Evolutionary conservation across 164 flowering plant species (phyloP).

Genomic region (Dillenia turbinata): DNA sequence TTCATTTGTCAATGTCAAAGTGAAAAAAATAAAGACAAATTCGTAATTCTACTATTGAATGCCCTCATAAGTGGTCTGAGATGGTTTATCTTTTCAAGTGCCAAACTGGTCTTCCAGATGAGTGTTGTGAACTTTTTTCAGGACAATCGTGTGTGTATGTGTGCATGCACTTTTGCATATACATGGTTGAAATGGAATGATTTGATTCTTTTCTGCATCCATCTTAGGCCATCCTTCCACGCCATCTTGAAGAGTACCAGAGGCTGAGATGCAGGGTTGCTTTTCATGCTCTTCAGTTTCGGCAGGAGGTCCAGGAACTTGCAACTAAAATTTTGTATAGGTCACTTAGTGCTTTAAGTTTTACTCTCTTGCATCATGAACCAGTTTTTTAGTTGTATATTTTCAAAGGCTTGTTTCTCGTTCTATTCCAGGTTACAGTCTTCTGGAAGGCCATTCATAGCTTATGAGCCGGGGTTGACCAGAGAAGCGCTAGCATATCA

Average conservation of each 20-base stretch:
- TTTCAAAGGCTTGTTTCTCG: conserved; percentile 2
- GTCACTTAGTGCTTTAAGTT: conserved; percentile 20
- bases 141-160: too few species aligned
- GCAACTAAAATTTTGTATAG: conserved; percentile 65
- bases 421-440: conserved; percentile 49
- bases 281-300: conserved; percentile 82
- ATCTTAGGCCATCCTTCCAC: conserved; percentile 75
- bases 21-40: too few species aligned
- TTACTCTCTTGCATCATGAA: background rate
- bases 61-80: too few species aligned
- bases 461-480: conserved; percentile 87
- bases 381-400: background rate
- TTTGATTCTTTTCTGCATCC: conserved; percentile 3
- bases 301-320: conserved; percentile 83
- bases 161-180: too few species aligned
- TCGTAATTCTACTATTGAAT: too few species aligned
- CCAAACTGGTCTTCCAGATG: too few species aligned
- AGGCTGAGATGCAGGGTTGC: conserved; percentile 95
- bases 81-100: too few species aligned
- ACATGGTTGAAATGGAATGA: background rate
- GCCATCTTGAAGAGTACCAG: conserved; percentile 75
- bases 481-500: conserved; percentile 88
- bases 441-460: conserved; percentile 74
- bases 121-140: too few species aligned
- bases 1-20: too few species aligned